A percentile compares a stretch with the other conserved stretches of the same genome.
Evolutionary conservation across 2,329 filamentous ascomycete species (phyloP).

Genomic region (Orbilia javanica): DNA sequence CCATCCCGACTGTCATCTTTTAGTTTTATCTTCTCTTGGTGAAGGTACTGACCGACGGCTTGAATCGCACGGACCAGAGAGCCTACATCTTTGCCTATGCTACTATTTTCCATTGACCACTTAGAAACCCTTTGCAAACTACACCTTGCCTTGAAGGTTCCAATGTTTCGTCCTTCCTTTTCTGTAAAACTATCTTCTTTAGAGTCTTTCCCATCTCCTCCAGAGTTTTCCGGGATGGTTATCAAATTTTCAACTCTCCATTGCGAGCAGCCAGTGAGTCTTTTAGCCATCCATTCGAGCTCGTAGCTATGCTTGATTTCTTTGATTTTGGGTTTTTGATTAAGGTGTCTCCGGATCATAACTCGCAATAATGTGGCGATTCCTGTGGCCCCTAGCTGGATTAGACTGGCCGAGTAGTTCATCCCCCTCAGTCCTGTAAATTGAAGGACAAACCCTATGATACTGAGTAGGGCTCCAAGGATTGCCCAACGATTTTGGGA

Average conservation of each 20-base stretch:
- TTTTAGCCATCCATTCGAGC: conserved; percentile 52
- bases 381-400: conserved; percentile 50
- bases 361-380: conserved; percentile 51
- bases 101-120: not conserved
- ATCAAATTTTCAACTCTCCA: not conserved
- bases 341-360: conserved; percentile 57
- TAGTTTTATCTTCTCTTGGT: conserved; percentile 16
- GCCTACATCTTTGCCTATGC: not conserved
- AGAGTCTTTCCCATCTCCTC: not conserved
- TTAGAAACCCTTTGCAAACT: not conserved
- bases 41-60: conserved; percentile 23
- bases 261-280: not conserved
- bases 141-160: not conserved
- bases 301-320: conserved; percentile 44
- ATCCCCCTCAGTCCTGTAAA: conserved; percentile 59
- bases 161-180: not conserved
- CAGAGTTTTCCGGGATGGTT: not conserved
- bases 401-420: conserved; percentile 57
- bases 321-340: conserved; percentile 15
- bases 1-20: not conserved
- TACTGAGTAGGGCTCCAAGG: conserved; percentile 26
- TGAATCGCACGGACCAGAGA: conserved; percentile 16
- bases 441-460: conserved; percentile 59
- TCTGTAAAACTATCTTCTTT: not conserved
- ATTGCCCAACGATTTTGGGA: conserved; percentile 14